A percentile compares a stretch with the other conserved stretches of the same genome.
phyloP scores from a whole-genome alignment of 306 rosid genomes.

The Rosa lucieae region DNA sequence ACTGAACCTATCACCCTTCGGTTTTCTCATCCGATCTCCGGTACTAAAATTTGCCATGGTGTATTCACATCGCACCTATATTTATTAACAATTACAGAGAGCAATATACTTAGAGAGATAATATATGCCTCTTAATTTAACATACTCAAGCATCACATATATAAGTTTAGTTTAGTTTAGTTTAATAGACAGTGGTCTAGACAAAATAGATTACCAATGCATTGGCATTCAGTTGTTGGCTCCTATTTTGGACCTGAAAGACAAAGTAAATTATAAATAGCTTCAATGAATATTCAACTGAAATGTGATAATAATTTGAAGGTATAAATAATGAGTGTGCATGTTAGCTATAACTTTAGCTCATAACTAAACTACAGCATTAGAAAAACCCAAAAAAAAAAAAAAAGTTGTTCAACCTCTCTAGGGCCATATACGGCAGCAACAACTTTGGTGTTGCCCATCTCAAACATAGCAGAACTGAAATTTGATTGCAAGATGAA shows the following conservation, averaged over 20 bases:
- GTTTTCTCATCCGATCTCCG: conserved; percentile 87
- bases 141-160: conserved; percentile 1
- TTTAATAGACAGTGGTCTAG: background rate
- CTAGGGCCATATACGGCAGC: conserved; percentile 95
- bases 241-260: conserved; percentile 74
- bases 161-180: background rate
- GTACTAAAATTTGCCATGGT: conserved; percentile 95
- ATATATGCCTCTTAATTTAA: background rate
- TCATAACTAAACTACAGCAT: background rate
- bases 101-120: background rate
- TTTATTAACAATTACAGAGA: background rate
- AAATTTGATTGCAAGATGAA: conserved; percentile 10
- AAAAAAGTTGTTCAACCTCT: conserved; percentile 49
- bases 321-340: background rate
- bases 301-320: background rate
- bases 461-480: conserved; percentile 87
- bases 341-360: background rate
- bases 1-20: conserved; percentile 84
- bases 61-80: conserved; percentile 85
- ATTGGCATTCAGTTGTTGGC: conserved; percentile 63
- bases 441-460: conserved; percentile 93
- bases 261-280: background rate
- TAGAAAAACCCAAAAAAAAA: background rate
- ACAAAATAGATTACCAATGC: conserved; percentile 56
- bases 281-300: background rate